Evolutionary conservation across 2,329 filamentous ascomycete species (phyloP).

Genomic region (Bisporella sp.): DNA sequence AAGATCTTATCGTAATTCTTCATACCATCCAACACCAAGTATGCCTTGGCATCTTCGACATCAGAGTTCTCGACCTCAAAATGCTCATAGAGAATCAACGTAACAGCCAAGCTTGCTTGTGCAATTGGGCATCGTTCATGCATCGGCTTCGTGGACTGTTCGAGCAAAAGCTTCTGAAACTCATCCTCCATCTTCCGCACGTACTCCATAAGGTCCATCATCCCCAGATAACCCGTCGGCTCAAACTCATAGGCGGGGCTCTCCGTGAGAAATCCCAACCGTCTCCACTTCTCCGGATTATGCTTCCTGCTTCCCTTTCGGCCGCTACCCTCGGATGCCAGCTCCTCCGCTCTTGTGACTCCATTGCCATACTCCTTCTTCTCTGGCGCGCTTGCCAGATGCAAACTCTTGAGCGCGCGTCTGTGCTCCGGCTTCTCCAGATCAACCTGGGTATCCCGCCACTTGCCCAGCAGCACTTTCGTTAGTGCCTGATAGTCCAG

Average conservation of each 20-base stretch:
- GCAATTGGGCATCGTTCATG: slow-evolving; percentile 80
- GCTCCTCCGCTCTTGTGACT: slow-evolving; percentile 20
- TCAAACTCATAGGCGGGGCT: slow-evolving; percentile 82
- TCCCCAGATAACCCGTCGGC: slow-evolving; percentile 77
- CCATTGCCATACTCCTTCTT: slow-evolving; percentile 31
- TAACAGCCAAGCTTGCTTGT: slow-evolving; percentile 78
- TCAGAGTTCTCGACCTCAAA: slow-evolving; percentile 88
- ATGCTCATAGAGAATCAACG: slow-evolving; percentile 84
- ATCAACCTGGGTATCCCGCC: slow-evolving; percentile 80
- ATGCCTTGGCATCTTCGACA: slow-evolving; percentile 68
- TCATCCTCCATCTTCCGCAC: slow-evolving; percentile 86
- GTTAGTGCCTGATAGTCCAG: slow-evolving; percentile 90
- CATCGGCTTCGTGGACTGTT: slow-evolving; percentile 70
- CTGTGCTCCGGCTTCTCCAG: slow-evolving; percentile 83
- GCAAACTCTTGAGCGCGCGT: slow-evolving; percentile 67
- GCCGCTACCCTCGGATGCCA: not conserved
- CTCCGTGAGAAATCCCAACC: slow-evolving; percentile 87
- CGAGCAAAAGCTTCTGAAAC: slow-evolving; percentile 85
- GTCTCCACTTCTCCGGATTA: slow-evolving; percentile 86
- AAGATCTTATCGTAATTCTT: slow-evolving; percentile 83
- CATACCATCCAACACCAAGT: slow-evolving; percentile 65
- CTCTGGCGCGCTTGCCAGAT: slow-evolving; percentile 73
- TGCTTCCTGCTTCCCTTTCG: slow-evolving; percentile 47
- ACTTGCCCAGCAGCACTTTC: slow-evolving; percentile 80
- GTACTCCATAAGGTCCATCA: slow-evolving; percentile 97